Percentiles rank a stretch among this genome's conserved stretches.
These are phyloP conservation scores for Annulohypoxylon bovei DNA, from an alignment of 495 filamentous ascomycete genomes.

Conservation along the genomic window DNA sequence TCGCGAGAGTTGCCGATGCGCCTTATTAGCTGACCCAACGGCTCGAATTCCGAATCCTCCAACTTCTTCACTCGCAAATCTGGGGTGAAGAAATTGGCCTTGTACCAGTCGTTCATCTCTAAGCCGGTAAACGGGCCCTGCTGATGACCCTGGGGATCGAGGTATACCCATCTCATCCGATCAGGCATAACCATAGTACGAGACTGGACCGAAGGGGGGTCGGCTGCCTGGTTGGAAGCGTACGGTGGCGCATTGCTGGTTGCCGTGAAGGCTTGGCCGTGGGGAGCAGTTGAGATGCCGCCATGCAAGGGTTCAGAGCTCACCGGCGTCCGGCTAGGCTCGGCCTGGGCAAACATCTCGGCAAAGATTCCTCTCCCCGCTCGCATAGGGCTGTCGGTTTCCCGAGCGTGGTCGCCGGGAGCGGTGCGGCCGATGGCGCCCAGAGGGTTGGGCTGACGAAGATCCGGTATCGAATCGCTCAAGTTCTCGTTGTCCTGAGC, in stretches of 20 bases:
- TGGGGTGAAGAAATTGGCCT: conserved; percentile 95
- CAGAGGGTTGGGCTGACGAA: conserved; percentile 60
- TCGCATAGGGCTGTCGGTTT: conserved; percentile 72
- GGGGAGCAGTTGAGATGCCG: conserved; percentile 46
- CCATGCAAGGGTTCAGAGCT: conserved; percentile 48
- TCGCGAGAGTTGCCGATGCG: conserved; percentile 97
- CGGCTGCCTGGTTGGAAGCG: conserved; percentile 49
- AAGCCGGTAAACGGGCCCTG: conserved; percentile 96
- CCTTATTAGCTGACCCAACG: conserved; percentile 91
- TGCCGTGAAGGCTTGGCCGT: conserved; percentile 50
- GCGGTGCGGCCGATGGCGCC: conserved; percentile 66
- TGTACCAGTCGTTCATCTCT: conserved; percentile 99
- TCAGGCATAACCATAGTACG: conserved; percentile 99
- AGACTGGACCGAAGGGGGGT: conserved; percentile 76
- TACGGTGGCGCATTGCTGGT: conserved; percentile 44
- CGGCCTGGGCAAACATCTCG: conserved; percentile 56
- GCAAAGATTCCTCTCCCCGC: conserved; percentile 67
- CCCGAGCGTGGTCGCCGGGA: conserved; percentile 58
- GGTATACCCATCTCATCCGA: conserved; percentile 97
- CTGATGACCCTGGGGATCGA: conserved; percentile 88
- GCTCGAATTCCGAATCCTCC: conserved; percentile 94
- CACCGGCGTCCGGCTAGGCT: conserved; percentile 48
- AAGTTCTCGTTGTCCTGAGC: conserved; percentile 65
- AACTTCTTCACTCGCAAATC: conserved; percentile 93
- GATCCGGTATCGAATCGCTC: conserved; percentile 61